Base-by-base conservation (phyloP, 176 grass and related monocot genomes). In the Aegilops sharonensis region DNA sequence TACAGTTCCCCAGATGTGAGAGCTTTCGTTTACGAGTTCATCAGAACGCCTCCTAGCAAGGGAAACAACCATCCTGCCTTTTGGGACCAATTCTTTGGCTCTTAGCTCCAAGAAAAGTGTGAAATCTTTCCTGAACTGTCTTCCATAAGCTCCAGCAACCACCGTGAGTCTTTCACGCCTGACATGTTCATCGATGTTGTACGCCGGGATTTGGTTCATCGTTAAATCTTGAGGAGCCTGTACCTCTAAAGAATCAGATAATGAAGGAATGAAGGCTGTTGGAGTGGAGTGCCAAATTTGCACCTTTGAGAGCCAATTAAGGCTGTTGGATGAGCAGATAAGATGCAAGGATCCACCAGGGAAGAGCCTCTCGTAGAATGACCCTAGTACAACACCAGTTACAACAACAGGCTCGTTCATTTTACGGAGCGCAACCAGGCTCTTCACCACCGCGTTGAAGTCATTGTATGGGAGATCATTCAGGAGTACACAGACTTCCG, bases 51-150 rank as follows among this genome's bases (percentile, higher is more conserved):
- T 64, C 6, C 69, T 70, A 4, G 15, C 15, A 2, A 84, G 23
- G 17, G 70, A 84, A 31, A 75, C 2, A 1, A 84, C 25, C 82
- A 84, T 75, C 17, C 17, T 57, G 6, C 82, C 70, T 17, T 37
- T 24, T 3, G 69, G 70, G 6, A 47, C 70, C 25, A 75, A 32
- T 25, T 84, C 82, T 84, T 47, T 23, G 30, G 82, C 70, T 3
- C 69, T 11, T 15, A 84, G 20, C 3, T 15, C 4, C 24, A 84
- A 35, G 27, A 84, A 84, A 5, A 32, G 35, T 4, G 29, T 35
- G 18, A 84, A 77, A 66, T 85, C 83, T 21, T 85, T 77, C 14
- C 20, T 85, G 60, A 77, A 85, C 13, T 77, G 72, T 18, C 7
- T 18, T 17, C 17, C 40, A 66, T 85, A 85, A 5, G 72, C 59